Conservation (phyloP, 129 eudicot species). For the Flaveria bidentis region DNA sequence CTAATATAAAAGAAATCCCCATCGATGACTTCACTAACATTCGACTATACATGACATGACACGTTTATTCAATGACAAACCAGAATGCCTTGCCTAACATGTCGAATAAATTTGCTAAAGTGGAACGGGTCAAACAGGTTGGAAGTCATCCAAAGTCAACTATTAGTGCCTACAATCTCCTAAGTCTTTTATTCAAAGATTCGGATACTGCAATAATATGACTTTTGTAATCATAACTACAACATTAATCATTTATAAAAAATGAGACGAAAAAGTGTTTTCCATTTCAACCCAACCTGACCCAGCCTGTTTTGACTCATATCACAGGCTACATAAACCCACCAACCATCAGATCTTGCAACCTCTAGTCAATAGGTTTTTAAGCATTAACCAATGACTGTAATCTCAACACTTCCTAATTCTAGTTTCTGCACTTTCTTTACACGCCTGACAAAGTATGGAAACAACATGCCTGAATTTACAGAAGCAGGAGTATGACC, state of each 20-base stretch:
- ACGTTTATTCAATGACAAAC: background rate
- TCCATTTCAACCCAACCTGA: background rate
- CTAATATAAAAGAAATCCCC: conserved; percentile 67
- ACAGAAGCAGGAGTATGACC: background rate
- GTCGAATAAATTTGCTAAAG: background rate
- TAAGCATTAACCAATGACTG: background rate
- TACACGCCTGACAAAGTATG: no score
- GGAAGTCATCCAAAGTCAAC: background rate
- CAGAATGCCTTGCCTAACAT: background rate
- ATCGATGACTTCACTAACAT: conserved; percentile 49
- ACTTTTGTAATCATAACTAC: background rate
- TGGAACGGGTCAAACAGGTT: background rate
- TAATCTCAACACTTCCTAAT: conserved; percentile 21
- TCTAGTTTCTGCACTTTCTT: background rate
- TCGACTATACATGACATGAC: conserved; percentile 10
- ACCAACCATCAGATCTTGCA: background rate
- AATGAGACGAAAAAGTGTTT: background rate
- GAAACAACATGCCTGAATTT: no score
- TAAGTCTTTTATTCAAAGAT: background rate
- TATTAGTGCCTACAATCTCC: background rate
- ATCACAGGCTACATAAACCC: background rate
- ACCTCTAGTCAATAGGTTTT: conserved; percentile 14
- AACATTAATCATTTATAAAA: background rate
- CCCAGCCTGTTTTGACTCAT: background rate
- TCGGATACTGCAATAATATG: background rate